Evolutionary conservation across 108 stramenopile species (phyloP).

Genomic region (Cyclostephanos tholiformis): DNA sequence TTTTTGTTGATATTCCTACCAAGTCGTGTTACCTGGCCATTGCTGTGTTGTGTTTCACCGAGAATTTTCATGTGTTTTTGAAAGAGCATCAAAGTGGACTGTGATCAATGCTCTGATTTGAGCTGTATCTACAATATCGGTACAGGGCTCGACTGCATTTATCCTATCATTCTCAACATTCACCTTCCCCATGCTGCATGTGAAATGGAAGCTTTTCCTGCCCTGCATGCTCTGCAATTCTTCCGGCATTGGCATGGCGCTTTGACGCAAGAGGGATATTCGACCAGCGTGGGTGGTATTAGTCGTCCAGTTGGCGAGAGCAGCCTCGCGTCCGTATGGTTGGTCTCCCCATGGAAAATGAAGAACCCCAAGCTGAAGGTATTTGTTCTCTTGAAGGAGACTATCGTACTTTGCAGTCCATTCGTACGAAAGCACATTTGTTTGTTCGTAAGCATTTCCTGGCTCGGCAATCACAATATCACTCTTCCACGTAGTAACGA

Average conservation of each 20-base stretch:
- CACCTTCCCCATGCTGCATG: conserved; percentile 24
- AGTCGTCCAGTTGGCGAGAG: conserved; percentile 11
- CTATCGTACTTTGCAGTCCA: conserved; percentile 27
- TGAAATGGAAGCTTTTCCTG: conserved; percentile 28
- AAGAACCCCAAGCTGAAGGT: conserved; percentile 25
- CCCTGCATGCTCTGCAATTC: neutral
- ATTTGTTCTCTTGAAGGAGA: neutral
- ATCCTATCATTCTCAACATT: conserved; percentile 31
- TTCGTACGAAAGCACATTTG: neutral
- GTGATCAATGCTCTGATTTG: conserved; percentile 25
- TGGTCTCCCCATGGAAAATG: conserved; percentile 36
- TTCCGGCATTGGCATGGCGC: neutral
- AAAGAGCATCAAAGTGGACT: conserved; percentile 24
- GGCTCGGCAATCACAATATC: conserved; percentile 33
- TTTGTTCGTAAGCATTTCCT: conserved; percentile 28
- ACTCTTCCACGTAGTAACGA: conserved; percentile 16
- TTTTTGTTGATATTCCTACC: too few relatives aligned
- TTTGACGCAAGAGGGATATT: conserved; percentile 25
- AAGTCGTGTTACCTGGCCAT: too few relatives aligned
- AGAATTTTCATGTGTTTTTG: too few relatives aligned
- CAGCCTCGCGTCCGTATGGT: conserved; percentile 28
- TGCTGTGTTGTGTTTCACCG: too few relatives aligned
- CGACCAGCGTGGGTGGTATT: neutral
- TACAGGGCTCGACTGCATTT: conserved; percentile 13
- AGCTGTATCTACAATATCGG: conserved; percentile 21